Evolutionary conservation across 257 asterid species (phyloP).

Genomic region (Forsythia viridissima): DNA sequence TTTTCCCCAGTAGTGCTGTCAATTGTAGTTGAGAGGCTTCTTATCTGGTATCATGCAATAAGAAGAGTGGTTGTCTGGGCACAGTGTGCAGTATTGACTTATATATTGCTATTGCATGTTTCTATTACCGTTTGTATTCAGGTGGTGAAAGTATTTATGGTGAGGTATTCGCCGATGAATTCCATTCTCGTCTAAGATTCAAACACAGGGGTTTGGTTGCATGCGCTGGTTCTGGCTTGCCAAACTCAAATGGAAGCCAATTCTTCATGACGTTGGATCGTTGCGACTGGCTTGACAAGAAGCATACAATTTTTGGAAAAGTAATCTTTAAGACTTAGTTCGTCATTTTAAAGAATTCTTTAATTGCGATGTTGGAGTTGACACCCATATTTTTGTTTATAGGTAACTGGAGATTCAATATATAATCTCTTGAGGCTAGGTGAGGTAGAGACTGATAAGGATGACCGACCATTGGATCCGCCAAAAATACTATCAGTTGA

Average conservation of each 20-base stretch:
- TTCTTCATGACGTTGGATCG: constrained; percentile 88
- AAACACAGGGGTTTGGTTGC: constrained; percentile 98
- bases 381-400: constrained; percentile 23
- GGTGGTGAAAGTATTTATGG: constrained; percentile 98
- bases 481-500: constrained; percentile 88
- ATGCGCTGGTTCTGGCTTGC: constrained; percentile 83
- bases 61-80: not conserved
- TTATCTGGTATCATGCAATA: not conserved
- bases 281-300: constrained; percentile 88
- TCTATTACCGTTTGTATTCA: constrained; percentile 31
- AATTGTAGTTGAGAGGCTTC: not conserved
- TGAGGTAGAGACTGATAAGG: constrained; percentile 81
- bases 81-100: not conserved
- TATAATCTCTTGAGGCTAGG: constrained; percentile 75
- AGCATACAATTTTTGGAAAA: constrained; percentile 95
- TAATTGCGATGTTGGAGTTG: constrained; percentile 24
- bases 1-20: not conserved
- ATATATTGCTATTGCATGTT: not conserved
- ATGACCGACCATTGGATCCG: constrained; percentile 81
- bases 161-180: constrained; percentile 80
- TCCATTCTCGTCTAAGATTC: constrained; percentile 93
- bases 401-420: constrained; percentile 94
- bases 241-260: constrained; percentile 93
- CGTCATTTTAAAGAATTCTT: not conserved
- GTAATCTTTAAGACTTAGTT: constrained; percentile 33